phyloP scores from a whole-genome alignment of 352 stramenopile genomes.

The Phytophthora niederhauseri region DNA sequence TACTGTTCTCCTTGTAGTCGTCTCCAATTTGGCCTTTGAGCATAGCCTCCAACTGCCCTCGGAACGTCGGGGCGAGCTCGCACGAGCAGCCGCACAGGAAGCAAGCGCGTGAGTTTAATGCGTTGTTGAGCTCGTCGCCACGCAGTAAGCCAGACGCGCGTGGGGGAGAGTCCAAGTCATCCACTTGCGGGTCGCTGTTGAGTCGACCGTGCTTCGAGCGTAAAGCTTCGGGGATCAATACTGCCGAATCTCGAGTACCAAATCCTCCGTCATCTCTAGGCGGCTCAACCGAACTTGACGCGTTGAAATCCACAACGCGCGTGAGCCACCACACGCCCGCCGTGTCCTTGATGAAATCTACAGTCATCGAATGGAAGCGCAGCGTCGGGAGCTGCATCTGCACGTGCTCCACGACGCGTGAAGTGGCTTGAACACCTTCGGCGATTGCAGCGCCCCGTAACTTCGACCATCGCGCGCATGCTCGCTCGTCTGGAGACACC shows the following conservation, averaged over 20 bases:
- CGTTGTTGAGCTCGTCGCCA: conserved; percentile 21
- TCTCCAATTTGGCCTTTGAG: conserved; percentile 33
- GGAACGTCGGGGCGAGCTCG: conserved; percentile 46
- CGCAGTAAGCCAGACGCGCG: conserved; percentile 10
- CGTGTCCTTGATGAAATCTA: conserved; percentile 76
- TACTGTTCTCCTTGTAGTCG: conserved; percentile 11
- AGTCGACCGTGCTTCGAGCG: conserved; percentile 44
- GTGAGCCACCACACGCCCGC: conserved; percentile 74
- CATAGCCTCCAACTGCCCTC: conserved; percentile 47
- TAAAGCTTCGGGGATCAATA: conserved; percentile 51
- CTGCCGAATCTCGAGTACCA: conserved; percentile 42
- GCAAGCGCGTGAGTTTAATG: conserved; percentile 38
- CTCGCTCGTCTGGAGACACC: conserved; percentile 42
- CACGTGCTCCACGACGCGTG: conserved; percentile 68
- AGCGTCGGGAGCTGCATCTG: conserved; percentile 63
- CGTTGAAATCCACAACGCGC: conserved; percentile 61
- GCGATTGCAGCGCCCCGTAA: conserved; percentile 61
- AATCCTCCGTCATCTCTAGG: conserved; percentile 19
- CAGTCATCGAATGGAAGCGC: conserved; percentile 58
- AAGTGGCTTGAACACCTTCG: conserved; percentile 53
- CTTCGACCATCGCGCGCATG: conserved; percentile 46
- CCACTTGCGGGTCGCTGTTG: conserved; percentile 11
- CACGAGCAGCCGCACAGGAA: conserved; percentile 68
- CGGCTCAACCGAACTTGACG: conserved; percentile 28
- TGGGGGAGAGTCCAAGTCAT: conserved; percentile 6